These are phyloP conservation scores for Wickerhamomyces bisporus DNA, from an alignment of 805 yeast genomes.

Conservation along the genomic window DNA sequence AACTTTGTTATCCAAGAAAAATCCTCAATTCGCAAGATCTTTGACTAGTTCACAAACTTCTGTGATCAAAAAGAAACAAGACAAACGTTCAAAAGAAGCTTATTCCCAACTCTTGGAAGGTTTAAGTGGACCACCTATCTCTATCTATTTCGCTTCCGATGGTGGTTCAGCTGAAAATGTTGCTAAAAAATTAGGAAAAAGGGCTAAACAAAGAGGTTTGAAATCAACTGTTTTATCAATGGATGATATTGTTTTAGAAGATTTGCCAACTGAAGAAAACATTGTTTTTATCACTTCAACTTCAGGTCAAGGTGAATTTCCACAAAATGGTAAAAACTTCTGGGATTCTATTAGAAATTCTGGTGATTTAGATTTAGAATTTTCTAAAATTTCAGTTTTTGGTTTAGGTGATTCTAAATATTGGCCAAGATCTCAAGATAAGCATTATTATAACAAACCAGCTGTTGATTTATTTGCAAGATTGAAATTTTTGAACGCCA, in stretches of 20 bases:
- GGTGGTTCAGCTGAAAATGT: conserved; percentile 87
- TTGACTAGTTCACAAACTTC: conserved; percentile 59
- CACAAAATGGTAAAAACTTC: conserved; percentile 67
- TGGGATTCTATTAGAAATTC: conserved; percentile 72
- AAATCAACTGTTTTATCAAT: conserved; percentile 45
- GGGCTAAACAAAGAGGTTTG: conserved; percentile 50
- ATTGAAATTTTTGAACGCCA: conserved; percentile 67
- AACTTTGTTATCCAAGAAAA: conserved; percentile 62
- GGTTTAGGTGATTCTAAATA: conserved; percentile 94
- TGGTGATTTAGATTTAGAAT: conserved; percentile 61
- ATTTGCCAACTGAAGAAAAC: conserved; percentile 44
- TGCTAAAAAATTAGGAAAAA: conserved; percentile 58
- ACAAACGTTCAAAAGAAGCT: conserved; percentile 68
- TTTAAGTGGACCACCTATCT: conserved; percentile 78
- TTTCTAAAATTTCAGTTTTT: conserved; percentile 64
- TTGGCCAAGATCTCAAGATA: conserved; percentile 97
- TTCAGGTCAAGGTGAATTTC: conserved; percentile 93
- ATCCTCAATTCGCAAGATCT: conserved; percentile 75
- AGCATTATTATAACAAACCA: conserved; percentile 91
- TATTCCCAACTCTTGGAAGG: conserved; percentile 76
- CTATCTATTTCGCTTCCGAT: conserved; percentile 82
- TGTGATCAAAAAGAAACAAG: conserved; percentile 54
- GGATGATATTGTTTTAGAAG: conserved; percentile 57
- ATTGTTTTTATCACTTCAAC: conserved; percentile 73
- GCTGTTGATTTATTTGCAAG: conserved; percentile 65